Evolutionary conservation across 2,329 filamentous ascomycete genomes (phyloP), one percentile per base, ranked within the genome.

Genomic region (Colletotrichum tropicicola): DNA sequence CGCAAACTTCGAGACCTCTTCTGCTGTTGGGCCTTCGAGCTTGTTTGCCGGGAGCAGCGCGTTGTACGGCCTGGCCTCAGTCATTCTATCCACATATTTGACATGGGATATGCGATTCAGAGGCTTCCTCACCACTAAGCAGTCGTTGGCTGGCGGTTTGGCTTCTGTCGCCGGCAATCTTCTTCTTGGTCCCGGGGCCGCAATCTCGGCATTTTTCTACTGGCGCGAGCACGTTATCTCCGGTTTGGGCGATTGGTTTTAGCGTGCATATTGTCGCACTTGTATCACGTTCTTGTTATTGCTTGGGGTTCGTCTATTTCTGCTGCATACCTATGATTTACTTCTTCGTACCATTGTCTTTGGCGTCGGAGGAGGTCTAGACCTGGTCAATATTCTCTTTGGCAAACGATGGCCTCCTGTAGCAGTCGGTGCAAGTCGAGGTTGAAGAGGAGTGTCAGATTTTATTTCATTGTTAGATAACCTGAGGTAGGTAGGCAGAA

Each of bases 11-110:
- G 53, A 23, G 55, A 23, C 1, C 12, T 44, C 53, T 3, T n/a
- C 41, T 1, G 5, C n/a, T n/a, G 12, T 25, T 6, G 15, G 17
- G n/a, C n/a, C n/a, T n/a, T n/a, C 27, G 0, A 12, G 27, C 15
- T n/a, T 52, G 10, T 8, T 35, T 1, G 7, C 43, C 19, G 21
- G 59, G 79, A 44, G 53, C 21, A 52, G 23, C 37, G 37, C 13
- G 2, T n/a, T 59, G 6, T 58, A 41, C 2, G 37, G 54, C 1
- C 2, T 63, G 6, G 45, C 59, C 5, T 59, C 45, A 7, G 28
- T 30, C 1, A 32, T 25, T 1, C 3, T 45, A 3, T 52, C 37
- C 0, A n/a, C 39, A 0, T 63, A 52, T 6, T 1, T 58, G 28
- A 32, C 59, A 0, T 63, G 47, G 27, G 28, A 52, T 17, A 5